Conservation (phyloP, 2,329 filamentous ascomycete species). For the Nigrospora sphaerica region DNA sequence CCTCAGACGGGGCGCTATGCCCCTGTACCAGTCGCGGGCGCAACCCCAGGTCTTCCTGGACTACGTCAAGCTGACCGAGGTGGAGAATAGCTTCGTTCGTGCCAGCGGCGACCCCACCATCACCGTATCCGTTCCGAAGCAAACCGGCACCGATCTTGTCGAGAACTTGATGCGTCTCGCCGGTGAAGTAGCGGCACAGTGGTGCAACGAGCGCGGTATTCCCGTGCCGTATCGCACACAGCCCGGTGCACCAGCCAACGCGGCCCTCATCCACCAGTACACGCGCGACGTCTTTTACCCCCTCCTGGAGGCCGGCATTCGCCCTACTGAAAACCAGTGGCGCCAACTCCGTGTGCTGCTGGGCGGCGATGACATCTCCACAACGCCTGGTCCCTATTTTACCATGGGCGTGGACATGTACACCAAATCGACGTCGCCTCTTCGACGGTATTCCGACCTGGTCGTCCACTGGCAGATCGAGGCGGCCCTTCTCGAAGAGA, state of each 20-base stretch:
- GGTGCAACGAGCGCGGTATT: slow-evolving; percentile 50
- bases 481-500: slow-evolving; percentile 43
- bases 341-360: slow-evolving; percentile 27
- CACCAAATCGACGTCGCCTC: slow-evolving; percentile 56
- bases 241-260: slow-evolving; percentile 30
- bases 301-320: slow-evolving; percentile 24
- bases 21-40: slow-evolving; percentile 36
- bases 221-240: slow-evolving; percentile 53
- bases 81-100: slow-evolving; percentile 17
- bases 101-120: slow-evolving; percentile 45
- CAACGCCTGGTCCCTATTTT: slow-evolving; percentile 47
- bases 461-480: slow-evolving; percentile 62
- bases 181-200: slow-evolving; percentile 53
- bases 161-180: slow-evolving; percentile 52
- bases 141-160: slow-evolving; percentile 30
- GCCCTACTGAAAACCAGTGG: slow-evolving; percentile 22
- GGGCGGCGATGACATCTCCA: slow-evolving; percentile 45
- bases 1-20: slow-evolving; percentile 40
- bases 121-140: slow-evolving; percentile 25
- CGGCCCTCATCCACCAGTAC: slow-evolving; percentile 28
- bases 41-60: slow-evolving; percentile 36
- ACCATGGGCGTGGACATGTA: slow-evolving; percentile 54
- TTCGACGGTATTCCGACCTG: slow-evolving; percentile 58
- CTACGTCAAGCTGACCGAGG: slow-evolving; percentile 15
- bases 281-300: slow-evolving; percentile 30